Evolutionary conservation across 2,329 filamentous ascomycete genomes (phyloP), one percentile per base, ranked within the genome.

Genomic region (Verticillium longisporum): DNA sequence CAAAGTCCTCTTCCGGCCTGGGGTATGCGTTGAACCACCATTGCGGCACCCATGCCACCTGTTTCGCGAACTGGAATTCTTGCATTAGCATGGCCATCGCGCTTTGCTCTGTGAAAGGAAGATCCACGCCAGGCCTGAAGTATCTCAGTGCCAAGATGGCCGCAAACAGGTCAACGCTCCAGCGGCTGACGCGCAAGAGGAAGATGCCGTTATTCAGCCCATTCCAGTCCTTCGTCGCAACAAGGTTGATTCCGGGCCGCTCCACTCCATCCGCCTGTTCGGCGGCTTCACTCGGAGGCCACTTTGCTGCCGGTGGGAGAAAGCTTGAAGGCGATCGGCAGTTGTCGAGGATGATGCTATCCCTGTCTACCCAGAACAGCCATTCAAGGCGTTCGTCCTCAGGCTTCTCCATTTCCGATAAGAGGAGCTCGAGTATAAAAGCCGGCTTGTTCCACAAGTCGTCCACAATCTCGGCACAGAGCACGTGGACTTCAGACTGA

Each of bases 371-470:
- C 67, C 67, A 66, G 50, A 66, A 58, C 2, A 66, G 31, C 65
- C 65, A 66, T 36, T 66, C 60, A 2, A 64, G 55, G 0, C 65
- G 60, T 26, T 66, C 59, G 11, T 61, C 53, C 2, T 41, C 13
- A 13, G 61, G 60, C 37, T 66, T 66, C 4, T 56, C 32, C 61
- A 66, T 61, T 58, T 66, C 65, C 4, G 56, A 57, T n/a, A 66
- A 34, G 2, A 66, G 37, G 13, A 77, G 66, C 26, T 72, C 69
- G 37, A 76, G 64, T 7, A 78, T 64, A 57, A 72, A 75, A 7
- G 74, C 72, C 5, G 74, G 75, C 62, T 77, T 77, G 7, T 72
- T 76, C 72, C 75, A 78, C 21, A 66, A 68, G 36, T 70, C 71
- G 53, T 69, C 64, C 21, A 67, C 62, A 59, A 72, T 66, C 45